Evolutionary conservation across 805 yeast genomes (phyloP), one percentile per base, ranked within the genome.

Genomic region (Metschnikowia bowlesiae): DNA sequence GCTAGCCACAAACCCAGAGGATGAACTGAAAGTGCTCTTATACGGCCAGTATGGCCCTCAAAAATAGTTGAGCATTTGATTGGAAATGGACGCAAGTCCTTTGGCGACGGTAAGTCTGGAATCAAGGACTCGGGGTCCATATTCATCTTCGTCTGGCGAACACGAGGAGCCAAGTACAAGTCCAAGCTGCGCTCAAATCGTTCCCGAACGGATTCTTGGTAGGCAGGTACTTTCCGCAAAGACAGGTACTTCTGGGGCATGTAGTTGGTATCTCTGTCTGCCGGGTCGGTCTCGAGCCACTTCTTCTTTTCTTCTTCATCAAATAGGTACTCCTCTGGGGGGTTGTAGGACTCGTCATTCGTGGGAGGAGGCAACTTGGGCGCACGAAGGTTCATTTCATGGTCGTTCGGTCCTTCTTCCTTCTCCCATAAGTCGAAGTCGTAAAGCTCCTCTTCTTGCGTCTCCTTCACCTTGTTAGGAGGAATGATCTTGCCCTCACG

Each of bases 321-420:
- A 53, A 89, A 71, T 57, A 94, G 71, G 62, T 94, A 94, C 74
- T 94, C 99, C 63, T 79, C 96, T 5, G 99, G 99, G 35, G 99
- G 99, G 65, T 94, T 94, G 69, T 94, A 94, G 61, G 94, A 84
- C 73, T 92, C 97, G 58, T 92, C 99, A 64, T 94, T 83, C 0
- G 97, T 89, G 51, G 99, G 99, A 34, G 97, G 98, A 13, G 96
- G 83, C 60, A 89, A 60, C 68, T 94, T 92, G 36, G 99, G 99
- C 13, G 99, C 99, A 64, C 96, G 82, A 60, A 92, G 74, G 55
- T 82, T 89, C 96, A 90, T 90, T 43, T 89, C 75, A 68, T 91
- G 96, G 62, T 90, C 96, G 35, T 71, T 69, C 4, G 76, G 66
- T 37, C 59, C 64, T 39, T 70, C 70, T 40, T 68, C 71, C 43